Conservation (phyloP, 306 rosid species). For the Malus orientalis region DNA sequence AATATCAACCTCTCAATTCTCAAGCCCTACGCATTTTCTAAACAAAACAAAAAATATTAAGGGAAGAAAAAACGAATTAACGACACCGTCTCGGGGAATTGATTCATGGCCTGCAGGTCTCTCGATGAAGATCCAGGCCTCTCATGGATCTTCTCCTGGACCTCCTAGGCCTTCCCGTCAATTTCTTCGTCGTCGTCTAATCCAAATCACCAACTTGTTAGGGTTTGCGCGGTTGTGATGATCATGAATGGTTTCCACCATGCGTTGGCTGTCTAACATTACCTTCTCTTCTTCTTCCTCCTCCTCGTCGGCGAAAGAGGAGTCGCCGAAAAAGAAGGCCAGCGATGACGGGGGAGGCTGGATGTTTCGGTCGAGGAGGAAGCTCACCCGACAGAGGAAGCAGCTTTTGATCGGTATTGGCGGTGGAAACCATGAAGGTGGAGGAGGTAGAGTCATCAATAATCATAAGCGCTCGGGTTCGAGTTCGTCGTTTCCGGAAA, state of each 20-base stretch:
- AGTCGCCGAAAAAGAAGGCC: conserved; percentile 13
- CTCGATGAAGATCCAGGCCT: not conserved
- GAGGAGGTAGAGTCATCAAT: not conserved
- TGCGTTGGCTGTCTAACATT: conserved; percentile 73
- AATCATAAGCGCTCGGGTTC: conserved; percentile 12
- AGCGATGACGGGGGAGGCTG: conserved; percentile 11
- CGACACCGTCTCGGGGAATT: not conserved
- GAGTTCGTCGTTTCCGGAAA: not conserved
- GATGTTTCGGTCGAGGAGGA: conserved; percentile 40
- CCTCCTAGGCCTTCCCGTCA: not conserved
- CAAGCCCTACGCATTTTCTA: not conserved
- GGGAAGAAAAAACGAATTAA: not conserved
- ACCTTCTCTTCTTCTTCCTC: conserved; percentile 35
- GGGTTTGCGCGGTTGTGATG: not conserved
- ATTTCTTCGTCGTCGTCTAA: not conserved
- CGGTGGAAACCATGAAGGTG: not conserved
- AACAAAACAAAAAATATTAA: not conserved
- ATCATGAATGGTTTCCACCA: conserved; percentile 7
- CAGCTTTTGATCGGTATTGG: conserved; percentile 11
- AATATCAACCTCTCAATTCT: not conserved
- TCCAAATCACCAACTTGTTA: not conserved
- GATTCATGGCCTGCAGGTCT: not conserved
- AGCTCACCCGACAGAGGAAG: conserved; percentile 32
- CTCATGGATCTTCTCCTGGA: conserved; percentile 1
- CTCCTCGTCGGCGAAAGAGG: not conserved